These are phyloP conservation scores for Fagopyrum tataricum DNA, from an alignment of 148 eudicot genomes.

Conservation along the genomic window DNA sequence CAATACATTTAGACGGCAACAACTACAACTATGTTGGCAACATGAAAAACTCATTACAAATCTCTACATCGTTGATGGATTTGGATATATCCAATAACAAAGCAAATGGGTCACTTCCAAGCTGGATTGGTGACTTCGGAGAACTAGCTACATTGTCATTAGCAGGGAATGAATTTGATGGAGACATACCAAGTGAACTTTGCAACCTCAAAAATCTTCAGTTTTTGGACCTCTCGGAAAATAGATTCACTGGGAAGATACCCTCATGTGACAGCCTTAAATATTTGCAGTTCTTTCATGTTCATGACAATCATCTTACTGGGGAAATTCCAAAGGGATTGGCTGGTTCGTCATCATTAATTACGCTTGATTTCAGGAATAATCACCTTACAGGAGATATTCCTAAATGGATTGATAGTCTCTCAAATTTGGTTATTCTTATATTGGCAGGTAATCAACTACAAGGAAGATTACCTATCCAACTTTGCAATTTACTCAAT, in stretches of 20 bases:
- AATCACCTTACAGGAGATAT: not conserved
- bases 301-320: not conserved
- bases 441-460: not conserved
- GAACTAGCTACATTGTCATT: not conserved
- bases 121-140: not conserved
- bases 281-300: not conserved
- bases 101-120: not conserved
- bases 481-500: not conserved
- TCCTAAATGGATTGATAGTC: not conserved
- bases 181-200: not conserved
- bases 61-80: not conserved
- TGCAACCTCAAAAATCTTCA: not conserved
- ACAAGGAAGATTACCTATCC: not conserved
- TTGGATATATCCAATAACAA: not conserved
- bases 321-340: not conserved
- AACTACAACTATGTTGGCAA: not conserved
- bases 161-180: too few species aligned
- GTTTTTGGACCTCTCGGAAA: not conserved
- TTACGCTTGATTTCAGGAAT: conserved; percentile 2
- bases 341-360: not conserved
- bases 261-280: not conserved
- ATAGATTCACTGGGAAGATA: not conserved
- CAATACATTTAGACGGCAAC: not conserved
- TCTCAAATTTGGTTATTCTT: not conserved
- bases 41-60: not conserved